phyloP scores from a whole-genome alignment of 306 rosid genomes.

The Hippophae tibetana region DNA sequence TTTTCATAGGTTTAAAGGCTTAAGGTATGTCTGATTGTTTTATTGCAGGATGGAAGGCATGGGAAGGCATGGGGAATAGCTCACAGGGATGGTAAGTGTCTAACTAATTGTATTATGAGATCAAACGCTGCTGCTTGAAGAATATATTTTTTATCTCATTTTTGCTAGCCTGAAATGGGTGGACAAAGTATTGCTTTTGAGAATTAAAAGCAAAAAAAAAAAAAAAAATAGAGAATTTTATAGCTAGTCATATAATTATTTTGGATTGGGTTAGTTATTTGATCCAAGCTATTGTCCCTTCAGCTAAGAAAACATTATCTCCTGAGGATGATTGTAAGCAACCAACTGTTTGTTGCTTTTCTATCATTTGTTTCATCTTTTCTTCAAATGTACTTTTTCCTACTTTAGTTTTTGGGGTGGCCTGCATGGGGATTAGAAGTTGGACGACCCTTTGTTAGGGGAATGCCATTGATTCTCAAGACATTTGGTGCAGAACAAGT shows the following conservation, averaged over 20 bases:
- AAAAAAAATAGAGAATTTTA: neutral
- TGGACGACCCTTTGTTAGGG: too few species aligned
- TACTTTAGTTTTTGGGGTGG: too few species aligned
- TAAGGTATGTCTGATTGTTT: constrained; percentile 9
- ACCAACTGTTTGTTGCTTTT: neutral
- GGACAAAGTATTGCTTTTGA: neutral
- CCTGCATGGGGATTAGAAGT: too few species aligned
- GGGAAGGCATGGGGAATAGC: constrained; percentile 98
- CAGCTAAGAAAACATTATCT: neutral
- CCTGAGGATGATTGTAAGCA: neutral
- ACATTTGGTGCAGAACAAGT: too few species aligned
- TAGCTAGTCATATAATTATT: neutral
- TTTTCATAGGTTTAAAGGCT: constrained; percentile 10
- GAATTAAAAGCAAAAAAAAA: neutral
- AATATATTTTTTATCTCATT: neutral
- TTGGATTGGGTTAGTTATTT: neutral
- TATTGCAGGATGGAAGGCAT: constrained; percentile 70
- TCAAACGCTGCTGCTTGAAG: neutral
- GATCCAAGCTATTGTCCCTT: neutral
- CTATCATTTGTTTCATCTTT: neutral
- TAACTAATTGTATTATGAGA: constrained; percentile 1
- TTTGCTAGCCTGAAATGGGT: neutral
- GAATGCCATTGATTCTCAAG: too few species aligned
- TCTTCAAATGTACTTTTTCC: neutral
- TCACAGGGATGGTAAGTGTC: constrained; percentile 59